Evolutionary conservation across 2,329 filamentous ascomycete genomes (phyloP).

Genomic region (Daldinia sp.): DNA sequence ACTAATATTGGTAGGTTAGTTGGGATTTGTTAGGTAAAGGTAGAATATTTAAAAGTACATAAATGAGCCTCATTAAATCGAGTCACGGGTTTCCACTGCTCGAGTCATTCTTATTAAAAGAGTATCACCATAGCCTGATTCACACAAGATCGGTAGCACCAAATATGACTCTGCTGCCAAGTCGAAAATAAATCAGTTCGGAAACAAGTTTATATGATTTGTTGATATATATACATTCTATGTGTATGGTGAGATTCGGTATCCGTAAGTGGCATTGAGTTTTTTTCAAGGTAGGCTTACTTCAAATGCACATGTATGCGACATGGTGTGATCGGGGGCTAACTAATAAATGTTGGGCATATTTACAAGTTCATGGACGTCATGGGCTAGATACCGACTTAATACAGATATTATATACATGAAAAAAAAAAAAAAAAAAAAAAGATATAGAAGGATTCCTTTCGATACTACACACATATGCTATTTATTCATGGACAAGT

Average conservation of each 20-base stretch:
- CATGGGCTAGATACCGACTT: slow-evolving; percentile 4
- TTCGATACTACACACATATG: background rate
- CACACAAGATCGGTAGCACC: slow-evolving; percentile 21
- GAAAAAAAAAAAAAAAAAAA: background rate
- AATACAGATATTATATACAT: background rate
- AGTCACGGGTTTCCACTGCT: slow-evolving; percentile 19
- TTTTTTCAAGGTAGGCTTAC: slow-evolving; percentile 27
- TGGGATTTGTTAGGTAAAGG: background rate
- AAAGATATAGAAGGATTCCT: background rate
- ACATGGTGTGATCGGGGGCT: slow-evolving; percentile 22
- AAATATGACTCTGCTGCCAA: slow-evolving; percentile 31
- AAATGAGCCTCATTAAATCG: slow-evolving; percentile 30
- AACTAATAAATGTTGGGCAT: slow-evolving; percentile 25
- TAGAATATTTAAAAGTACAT: slow-evolving; percentile 5
- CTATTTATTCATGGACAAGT: background rate
- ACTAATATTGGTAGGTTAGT: background rate
- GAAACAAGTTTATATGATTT: slow-evolving; percentile 25
- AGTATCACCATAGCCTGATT: slow-evolving; percentile 20
- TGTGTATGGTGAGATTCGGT: slow-evolving; percentile 36
- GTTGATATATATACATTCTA: slow-evolving; percentile 11
- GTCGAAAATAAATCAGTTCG: slow-evolving; percentile 25
- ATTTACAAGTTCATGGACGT: slow-evolving; percentile 17
- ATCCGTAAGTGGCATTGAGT: slow-evolving; percentile 33
- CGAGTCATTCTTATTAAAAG: slow-evolving; percentile 29
- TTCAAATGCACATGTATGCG: slow-evolving; percentile 5